phyloP scores from a whole-genome alignment of 2,329 filamentous ascomycete genomes.

The Aspergillus bombycis region DNA sequence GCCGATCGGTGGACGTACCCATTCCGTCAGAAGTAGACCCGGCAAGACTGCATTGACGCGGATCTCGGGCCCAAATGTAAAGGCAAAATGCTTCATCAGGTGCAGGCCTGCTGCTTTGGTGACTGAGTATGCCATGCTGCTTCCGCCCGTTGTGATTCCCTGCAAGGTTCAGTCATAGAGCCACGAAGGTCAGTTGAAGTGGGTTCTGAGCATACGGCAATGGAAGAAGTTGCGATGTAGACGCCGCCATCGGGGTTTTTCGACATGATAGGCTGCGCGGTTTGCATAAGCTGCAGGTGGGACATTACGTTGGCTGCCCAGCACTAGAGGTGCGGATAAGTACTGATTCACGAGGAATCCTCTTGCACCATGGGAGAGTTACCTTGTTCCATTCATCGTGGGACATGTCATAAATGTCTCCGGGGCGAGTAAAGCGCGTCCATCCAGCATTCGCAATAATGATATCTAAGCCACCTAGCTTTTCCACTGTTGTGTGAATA shows the following conservation, averaged over 20 bases:
- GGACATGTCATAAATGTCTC: constrained; percentile 59
- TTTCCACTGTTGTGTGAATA: constrained; percentile 61
- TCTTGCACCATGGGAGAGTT: neutral
- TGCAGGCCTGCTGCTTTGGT: constrained; percentile 77
- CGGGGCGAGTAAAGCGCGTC: constrained; percentile 62
- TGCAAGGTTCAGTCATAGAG: constrained; percentile 23
- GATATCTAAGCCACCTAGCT: constrained; percentile 73
- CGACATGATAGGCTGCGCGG: constrained; percentile 62
- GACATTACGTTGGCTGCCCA: constrained; percentile 66
- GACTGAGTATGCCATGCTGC: constrained; percentile 72
- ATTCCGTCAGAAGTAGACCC: constrained; percentile 69
- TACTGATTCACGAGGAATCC: neutral
- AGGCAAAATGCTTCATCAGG: constrained; percentile 66
- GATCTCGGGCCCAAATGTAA: constrained; percentile 64
- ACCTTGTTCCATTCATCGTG: constrained; percentile 68
- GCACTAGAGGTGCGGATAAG: constrained; percentile 45
- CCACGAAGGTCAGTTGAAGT: neutral
- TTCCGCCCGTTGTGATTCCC: constrained; percentile 56
- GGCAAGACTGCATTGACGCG: constrained; percentile 68
- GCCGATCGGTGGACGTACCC: constrained; percentile 47
- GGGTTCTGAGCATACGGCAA: constrained; percentile 51
- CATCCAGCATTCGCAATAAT: constrained; percentile 76
- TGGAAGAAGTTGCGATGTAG: constrained; percentile 65
- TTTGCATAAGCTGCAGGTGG: constrained; percentile 57
- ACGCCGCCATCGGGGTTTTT: constrained; percentile 65